Evolutionary conservation across 495 filamentous ascomycete species (phyloP).

Genomic region (Amphirosellinia nigrospora): DNA sequence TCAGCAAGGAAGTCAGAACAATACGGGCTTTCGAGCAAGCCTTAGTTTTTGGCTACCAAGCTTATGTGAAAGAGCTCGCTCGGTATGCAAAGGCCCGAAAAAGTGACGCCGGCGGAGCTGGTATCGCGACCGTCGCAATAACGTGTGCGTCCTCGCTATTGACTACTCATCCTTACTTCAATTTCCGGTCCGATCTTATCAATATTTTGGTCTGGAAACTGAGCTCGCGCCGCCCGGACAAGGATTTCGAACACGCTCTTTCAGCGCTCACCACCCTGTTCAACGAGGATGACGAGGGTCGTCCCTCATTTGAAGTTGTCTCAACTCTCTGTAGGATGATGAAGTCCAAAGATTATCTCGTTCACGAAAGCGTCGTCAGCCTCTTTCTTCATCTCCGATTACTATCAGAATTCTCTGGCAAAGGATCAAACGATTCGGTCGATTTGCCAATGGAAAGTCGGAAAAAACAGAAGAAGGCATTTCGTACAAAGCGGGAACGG

Average conservation of each 20-base stretch:
- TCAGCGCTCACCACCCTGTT: conserved; percentile 83
- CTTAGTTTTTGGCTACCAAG: conserved; percentile 78
- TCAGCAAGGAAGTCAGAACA: conserved; percentile 89
- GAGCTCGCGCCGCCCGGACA: conserved; percentile 68
- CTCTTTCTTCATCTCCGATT: conserved; percentile 90
- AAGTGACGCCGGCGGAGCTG: conserved; percentile 37
- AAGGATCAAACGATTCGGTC: conserved; percentile 75
- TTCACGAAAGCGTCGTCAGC: conserved; percentile 86
- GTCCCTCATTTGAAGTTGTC: conserved; percentile 84
- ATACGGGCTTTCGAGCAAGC: conserved; percentile 83
- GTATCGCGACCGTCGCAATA: conserved; percentile 74
- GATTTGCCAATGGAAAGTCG: conserved; percentile 63
- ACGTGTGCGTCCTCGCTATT: conserved; percentile 83
- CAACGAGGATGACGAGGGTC: conserved; percentile 84
- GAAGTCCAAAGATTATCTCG: conserved; percentile 76
- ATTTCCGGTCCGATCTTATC: conserved; percentile 85
- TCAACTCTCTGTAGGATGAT: conserved; percentile 91
- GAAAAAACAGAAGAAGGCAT: conserved; percentile 69
- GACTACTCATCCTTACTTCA: conserved; percentile 88
- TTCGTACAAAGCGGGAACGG: conserved; percentile 56
- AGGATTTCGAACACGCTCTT: conserved; percentile 77
- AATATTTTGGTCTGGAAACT: conserved; percentile 86
- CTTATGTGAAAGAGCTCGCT: conserved; percentile 76
- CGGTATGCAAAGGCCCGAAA: conserved; percentile 61
- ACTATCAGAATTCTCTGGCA: conserved; percentile 82